phyloP scores from a whole-genome alignment of 73 alveolate species.

The Stentor roeselii region DNA sequence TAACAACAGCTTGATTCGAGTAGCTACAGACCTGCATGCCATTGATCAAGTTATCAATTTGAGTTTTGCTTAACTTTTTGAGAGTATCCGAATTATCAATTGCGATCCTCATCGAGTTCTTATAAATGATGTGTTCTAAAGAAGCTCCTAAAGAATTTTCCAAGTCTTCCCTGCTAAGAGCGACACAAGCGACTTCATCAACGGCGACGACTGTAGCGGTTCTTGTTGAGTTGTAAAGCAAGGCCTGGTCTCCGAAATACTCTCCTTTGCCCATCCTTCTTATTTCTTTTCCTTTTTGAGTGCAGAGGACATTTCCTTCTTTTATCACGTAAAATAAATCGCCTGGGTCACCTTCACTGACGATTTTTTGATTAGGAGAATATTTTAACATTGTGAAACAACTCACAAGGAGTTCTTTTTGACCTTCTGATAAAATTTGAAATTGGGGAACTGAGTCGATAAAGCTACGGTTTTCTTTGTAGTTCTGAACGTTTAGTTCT shows the following conservation, averaged over 20 bases:
- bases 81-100: background rate
- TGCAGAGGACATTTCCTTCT: slow-evolving; percentile 60
- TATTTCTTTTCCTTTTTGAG: slow-evolving; percentile 47
- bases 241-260: slow-evolving; percentile 48
- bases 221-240: slow-evolving; percentile 42
- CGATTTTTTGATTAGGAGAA: slow-evolving; percentile 43
- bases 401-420: background rate
- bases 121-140: background rate
- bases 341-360: slow-evolving; percentile 81
- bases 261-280: slow-evolving; percentile 53
- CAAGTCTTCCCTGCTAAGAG: too few species aligned
- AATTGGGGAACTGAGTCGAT: slow-evolving; percentile 39
- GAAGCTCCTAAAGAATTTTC: too few species aligned
- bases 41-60: background rate
- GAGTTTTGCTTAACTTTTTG: background rate
- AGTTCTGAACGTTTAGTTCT: slow-evolving; percentile 40
- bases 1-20: slow-evolving; percentile 1
- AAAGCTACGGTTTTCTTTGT: slow-evolving; percentile 38
- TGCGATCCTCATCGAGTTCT: background rate
- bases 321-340: slow-evolving; percentile 65
- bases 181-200: too few species aligned
- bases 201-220: slow-evolving; percentile 39
- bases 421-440: background rate
- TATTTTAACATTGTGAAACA: background rate
- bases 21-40: background rate